phyloP scores from a whole-genome alignment of 106 monocot genomes.

The Vanilla planifolia region DNA sequence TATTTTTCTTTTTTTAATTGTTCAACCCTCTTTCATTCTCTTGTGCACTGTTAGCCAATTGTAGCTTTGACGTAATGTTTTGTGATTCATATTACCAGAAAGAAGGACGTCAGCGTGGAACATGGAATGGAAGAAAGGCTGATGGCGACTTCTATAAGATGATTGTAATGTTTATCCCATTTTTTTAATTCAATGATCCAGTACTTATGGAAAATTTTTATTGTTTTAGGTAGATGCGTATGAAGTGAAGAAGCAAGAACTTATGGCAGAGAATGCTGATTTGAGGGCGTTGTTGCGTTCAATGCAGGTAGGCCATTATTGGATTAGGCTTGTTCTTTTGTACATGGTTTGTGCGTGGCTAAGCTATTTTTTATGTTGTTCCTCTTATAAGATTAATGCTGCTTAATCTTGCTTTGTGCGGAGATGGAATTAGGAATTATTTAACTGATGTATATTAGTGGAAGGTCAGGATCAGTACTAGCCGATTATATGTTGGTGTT shows the following conservation, averaged over 20 bases:
- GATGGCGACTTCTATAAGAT: slow-evolving; percentile 93
- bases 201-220: background rate
- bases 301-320: slow-evolving; percentile 60
- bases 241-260: slow-evolving; percentile 88
- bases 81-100: slow-evolving; percentile 42
- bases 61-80: slow-evolving; percentile 5
- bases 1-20: background rate
- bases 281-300: slow-evolving; percentile 81
- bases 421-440: too few species aligned
- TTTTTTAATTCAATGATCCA: background rate
- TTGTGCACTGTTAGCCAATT: background rate
- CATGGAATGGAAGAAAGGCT: slow-evolving; percentile 99
- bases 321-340: background rate
- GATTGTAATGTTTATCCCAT: slow-evolving; percentile 55
- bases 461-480: too few species aligned
- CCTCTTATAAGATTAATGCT: too few species aligned
- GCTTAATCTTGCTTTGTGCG: too few species aligned
- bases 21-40: background rate
- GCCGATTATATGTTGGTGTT: too few species aligned
- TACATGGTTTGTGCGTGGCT: too few species aligned
- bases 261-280: slow-evolving; percentile 96
- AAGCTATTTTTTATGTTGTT: too few species aligned
- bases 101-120: slow-evolving; percentile 98
- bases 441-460: too few species aligned
- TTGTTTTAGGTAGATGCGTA: slow-evolving; percentile 80